Evolutionary conservation across 257 asterid genomes (phyloP).

Genomic region (Paulownia fortunei): DNA sequence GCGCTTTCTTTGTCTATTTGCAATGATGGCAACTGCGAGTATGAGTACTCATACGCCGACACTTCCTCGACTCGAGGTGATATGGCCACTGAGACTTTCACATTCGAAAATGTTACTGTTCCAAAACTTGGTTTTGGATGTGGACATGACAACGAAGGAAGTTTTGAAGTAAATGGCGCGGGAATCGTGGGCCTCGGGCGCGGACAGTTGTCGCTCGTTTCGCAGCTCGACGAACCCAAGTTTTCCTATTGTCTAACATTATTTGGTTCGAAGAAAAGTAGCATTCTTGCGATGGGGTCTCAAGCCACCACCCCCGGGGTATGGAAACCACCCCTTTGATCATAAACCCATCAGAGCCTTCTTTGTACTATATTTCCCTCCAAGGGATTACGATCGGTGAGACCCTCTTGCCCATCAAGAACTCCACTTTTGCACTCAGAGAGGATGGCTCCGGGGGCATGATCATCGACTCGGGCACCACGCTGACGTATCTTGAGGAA

Average conservation of each 20-base stretch:
- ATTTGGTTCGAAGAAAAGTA: conserved; percentile 39
- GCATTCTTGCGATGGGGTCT: conserved; percentile 59
- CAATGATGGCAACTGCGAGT: conserved; percentile 43
- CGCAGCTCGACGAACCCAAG: conserved; percentile 55
- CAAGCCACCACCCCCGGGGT: conserved; percentile 13
- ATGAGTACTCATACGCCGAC: conserved; percentile 54
- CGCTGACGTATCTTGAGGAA: conserved; percentile 47
- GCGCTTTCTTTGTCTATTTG: conserved; percentile 49
- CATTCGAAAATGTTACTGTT: conserved; percentile 44
- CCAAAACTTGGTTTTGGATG: conserved; percentile 59
- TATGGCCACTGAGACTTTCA: conserved; percentile 55
- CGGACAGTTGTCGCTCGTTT: conserved; percentile 59
- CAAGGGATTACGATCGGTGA: conserved; percentile 59
- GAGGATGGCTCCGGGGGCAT: conserved; percentile 54
- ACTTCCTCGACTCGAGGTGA: conserved; percentile 53
- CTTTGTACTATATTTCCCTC: conserved; percentile 55
- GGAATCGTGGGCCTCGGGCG: conserved; percentile 69
- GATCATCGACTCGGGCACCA: conserved; percentile 63
- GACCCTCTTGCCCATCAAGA: conserved; percentile 44
- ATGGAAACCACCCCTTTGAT: conserved; percentile 39
- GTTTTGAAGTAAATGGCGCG: conserved; percentile 43
- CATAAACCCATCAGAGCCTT: conserved; percentile 37
- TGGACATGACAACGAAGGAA: conserved; percentile 51
- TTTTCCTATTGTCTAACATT: conserved; percentile 66
- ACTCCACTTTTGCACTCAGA: conserved; percentile 23